Percentiles rank a stretch among this genome's conserved stretches.
These are phyloP conservation scores for Globisporangium carolinianum DNA, from an alignment of 352 stramenopile genomes.

Conservation along the genomic window DNA sequence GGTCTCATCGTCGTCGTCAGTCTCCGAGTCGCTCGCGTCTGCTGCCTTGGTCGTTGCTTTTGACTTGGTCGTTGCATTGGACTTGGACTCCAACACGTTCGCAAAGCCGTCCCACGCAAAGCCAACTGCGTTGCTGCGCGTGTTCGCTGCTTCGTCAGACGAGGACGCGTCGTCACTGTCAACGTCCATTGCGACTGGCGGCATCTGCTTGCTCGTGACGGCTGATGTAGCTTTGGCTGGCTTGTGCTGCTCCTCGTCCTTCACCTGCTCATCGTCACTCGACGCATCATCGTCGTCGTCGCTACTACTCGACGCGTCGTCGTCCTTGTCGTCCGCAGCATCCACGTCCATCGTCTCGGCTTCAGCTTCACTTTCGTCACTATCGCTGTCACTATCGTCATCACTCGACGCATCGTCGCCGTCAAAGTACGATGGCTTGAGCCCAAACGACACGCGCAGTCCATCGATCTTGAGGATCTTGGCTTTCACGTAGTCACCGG, in stretches of 20 bases:
- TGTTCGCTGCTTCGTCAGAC: slow-evolving; percentile 38
- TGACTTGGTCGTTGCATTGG: neutral
- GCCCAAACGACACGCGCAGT: slow-evolving; percentile 89
- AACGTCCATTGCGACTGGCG: slow-evolving; percentile 27
- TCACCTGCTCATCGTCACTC: slow-evolving; percentile 29
- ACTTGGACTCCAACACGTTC: slow-evolving; percentile 47
- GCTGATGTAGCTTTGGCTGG: neutral
- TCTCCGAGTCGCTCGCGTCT: slow-evolving; percentile 14
- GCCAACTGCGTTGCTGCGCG: slow-evolving; percentile 26
- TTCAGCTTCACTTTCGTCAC: slow-evolving; percentile 13
- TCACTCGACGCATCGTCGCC: slow-evolving; percentile 90
- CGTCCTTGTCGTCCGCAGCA: slow-evolving; percentile 31
- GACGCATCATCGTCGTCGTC: slow-evolving; percentile 24
- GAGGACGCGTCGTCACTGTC: slow-evolving; percentile 45
- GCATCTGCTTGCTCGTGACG: neutral
- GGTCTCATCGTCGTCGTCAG: slow-evolving; percentile 32
- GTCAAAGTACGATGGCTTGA: slow-evolving; percentile 96
- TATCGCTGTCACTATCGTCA: slow-evolving; percentile 30
- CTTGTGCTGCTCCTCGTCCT: slow-evolving; percentile 21
- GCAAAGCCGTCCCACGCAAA: slow-evolving; percentile 86
- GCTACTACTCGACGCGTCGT: slow-evolving; percentile 1
- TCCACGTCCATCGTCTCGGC: slow-evolving; percentile 32
- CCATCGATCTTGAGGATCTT: slow-evolving; percentile 94
- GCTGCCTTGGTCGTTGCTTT: neutral
- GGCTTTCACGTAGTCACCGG: slow-evolving; percentile 96